Base-by-base conservation (phyloP, 2,329 filamentous ascomycete species). In the Calonectria henricotiae region DNA sequence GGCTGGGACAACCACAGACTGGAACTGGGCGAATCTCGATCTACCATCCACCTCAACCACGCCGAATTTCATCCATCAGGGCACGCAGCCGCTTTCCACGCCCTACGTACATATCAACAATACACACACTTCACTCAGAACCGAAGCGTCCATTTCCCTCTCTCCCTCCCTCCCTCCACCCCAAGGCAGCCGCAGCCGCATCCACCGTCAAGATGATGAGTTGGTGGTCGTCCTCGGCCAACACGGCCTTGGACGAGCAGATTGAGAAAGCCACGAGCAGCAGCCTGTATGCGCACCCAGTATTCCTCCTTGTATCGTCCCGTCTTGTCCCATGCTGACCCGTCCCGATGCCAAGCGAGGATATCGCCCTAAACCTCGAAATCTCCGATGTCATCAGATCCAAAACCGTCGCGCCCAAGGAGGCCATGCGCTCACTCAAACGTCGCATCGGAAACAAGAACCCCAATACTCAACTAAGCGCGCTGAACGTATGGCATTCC, bases 311-410 rank as follows among this genome's bases (percentile, higher is more conserved):
- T 23, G 4, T 4, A 17, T 49, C 67, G 39, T 41, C 65, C 68
- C 75, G 79, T 62, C 51, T 63, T 37, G 20, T 20, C 15, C 7
- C 46, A 46, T 49, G 25, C 73, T 77, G 60, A 77, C 65, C 4
- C 27, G 35, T 60, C 30, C 5, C 58, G 49, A 37, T 65, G 47
- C 70, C 44, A 58, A 97, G 94, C 76, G 95, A 99, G 85, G 96
- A 99, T 80, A 98, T 99, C 82, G 93, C 96, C 46, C 90, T 98
- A 76, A 98, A 98, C 82, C 91, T 99, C 79, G 96, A 99, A 84
- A 98, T 99, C 78, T 98, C 96, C 82, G 96, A 99, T 85, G 88
- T 97, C 77, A 98, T 99, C 83, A 91, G 96, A 78, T 98, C 95
- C 79, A 98, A 98, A 86, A 97, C 95, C 20, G 96, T 99, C 62